Conservation (phyloP, 345 rosid species). For the Hirschfeldia incana region DNA sequence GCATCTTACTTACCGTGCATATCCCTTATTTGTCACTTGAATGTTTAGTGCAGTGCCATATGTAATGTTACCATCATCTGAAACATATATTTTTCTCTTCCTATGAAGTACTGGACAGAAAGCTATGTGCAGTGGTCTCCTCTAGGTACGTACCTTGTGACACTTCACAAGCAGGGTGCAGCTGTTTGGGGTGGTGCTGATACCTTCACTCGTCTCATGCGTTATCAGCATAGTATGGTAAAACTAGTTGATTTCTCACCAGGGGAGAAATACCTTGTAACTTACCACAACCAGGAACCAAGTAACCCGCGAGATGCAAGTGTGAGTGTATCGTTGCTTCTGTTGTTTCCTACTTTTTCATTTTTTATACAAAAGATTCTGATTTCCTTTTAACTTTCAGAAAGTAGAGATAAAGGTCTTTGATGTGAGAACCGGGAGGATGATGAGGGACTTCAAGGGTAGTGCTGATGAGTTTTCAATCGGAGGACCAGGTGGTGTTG, state of each 20-base stretch:
- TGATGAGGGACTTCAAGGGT: constrained; percentile 94
- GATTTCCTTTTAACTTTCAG: constrained; percentile 41
- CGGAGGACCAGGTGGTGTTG: constrained; percentile 86
- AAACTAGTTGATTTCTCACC: constrained; percentile 64
- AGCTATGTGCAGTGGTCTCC: constrained; percentile 98
- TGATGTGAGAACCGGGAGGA: constrained; percentile 88
- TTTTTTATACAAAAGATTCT: neutral
- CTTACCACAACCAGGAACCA: constrained; percentile 93
- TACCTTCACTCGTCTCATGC: constrained; percentile 83
- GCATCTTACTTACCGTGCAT: neutral
- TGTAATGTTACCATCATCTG: neutral
- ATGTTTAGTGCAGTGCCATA: neutral
- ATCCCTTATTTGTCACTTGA: neutral
- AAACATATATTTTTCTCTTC: constrained; percentile 2
- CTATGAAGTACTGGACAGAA: constrained; percentile 85
- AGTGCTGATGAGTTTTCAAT: constrained; percentile 90
- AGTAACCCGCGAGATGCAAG: constrained; percentile 95
- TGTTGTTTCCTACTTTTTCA: neutral
- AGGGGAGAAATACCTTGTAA: constrained; percentile 55
- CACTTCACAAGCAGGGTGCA: constrained; percentile 93
- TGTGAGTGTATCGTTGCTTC: constrained; percentile 43
- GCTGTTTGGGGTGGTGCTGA: constrained; percentile 97
- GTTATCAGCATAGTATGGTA: constrained; percentile 91
- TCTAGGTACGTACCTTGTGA: constrained; percentile 91
- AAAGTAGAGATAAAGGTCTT: constrained; percentile 79